Evolutionary conservation across 2,329 filamentous ascomycete genomes (phyloP).

Genomic region (Mycosphaerella sp.): DNA sequence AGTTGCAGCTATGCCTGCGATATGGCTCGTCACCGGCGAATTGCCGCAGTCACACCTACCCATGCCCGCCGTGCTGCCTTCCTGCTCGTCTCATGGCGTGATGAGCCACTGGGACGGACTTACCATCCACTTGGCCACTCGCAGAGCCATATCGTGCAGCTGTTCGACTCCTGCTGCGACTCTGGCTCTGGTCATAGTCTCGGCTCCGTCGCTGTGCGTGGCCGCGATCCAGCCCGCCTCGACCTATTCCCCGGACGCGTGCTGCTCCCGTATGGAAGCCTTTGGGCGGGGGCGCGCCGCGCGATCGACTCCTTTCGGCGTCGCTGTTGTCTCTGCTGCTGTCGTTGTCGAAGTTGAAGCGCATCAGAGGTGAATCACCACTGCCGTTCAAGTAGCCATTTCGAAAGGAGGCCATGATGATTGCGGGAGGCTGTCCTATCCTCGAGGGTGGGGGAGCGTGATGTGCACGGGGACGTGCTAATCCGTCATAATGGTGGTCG

Average conservation of each 20-base stretch:
- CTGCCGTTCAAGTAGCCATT: constrained; percentile 35
- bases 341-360: constrained; percentile 32
- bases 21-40: constrained; percentile 4
- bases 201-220: constrained; percentile 38
- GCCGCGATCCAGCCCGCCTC: constrained; percentile 40
- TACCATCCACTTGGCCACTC: constrained; percentile 40
- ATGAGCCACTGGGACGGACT: not conserved
- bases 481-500: not conserved
- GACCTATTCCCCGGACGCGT: constrained; percentile 29
- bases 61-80: not conserved
- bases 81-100: not conserved
- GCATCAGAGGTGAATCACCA: constrained; percentile 31
- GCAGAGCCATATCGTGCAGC: constrained; percentile 34
- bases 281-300: constrained; percentile 32
- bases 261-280: constrained; percentile 30
- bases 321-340: constrained; percentile 33
- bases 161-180: constrained; percentile 30
- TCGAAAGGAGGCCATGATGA: constrained; percentile 2
- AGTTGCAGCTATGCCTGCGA: not conserved
- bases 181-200: constrained; percentile 30
- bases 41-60: constrained; percentile 7
- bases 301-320: constrained; percentile 32
- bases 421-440: not conserved
- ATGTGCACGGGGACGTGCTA: not conserved
- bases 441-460: not conserved